Evolutionary conservation across 495 filamentous ascomycete genomes (phyloP), one percentile per base, ranked within the genome.

Genomic region (Lasiosphaeria hispida): DNA sequence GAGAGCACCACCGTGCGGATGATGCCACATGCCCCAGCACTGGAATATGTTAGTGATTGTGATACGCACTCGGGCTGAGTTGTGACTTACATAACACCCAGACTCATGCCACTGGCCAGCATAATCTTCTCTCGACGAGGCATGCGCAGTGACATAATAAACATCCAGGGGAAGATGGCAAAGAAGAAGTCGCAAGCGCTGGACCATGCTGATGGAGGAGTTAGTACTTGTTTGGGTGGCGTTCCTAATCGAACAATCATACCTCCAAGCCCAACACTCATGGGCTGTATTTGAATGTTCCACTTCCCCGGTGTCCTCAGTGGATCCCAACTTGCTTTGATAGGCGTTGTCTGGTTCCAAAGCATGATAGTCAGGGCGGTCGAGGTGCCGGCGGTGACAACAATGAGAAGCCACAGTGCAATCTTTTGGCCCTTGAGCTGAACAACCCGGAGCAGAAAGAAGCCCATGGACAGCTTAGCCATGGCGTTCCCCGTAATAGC

Each of bases 111-210:
- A 10, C 70, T 63, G 4, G 71, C 69, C 11, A 77, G 49, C 50
- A 76, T 64, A 18, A 73, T 48, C 58, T 79, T 79, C 30, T 79
- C 76, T 15, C 64, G 55, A 23, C 57, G 63, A 11, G 70, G 68
- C 71, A 79, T 79, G 14, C 67, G 68, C 34, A 77, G 57, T 7
- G 66, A 68, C 57, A 62, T 65, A 35, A 75, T 77, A 38, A 79
- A 73, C 13, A 77, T 37, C 72, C 74, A 77, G 11, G 75, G 75
- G n/a, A 77, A 73, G 9, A 66, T 61, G 30, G 73, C 76, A 41
- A 79, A 75, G 48, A 74, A 67, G 55, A 79, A 73, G 58, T 79
- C 76, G 53, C 73, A 71, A 9, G 67, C 59, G 48, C 70, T 72
- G 1, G 73, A 74, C 65, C 74, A 77, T 7, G 68, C 73, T 76